Evolutionary conservation across 306 rosid genomes (phyloP), one percentile per base, ranked within the genome.

Genomic region (Citrullus colocynthis): DNA sequence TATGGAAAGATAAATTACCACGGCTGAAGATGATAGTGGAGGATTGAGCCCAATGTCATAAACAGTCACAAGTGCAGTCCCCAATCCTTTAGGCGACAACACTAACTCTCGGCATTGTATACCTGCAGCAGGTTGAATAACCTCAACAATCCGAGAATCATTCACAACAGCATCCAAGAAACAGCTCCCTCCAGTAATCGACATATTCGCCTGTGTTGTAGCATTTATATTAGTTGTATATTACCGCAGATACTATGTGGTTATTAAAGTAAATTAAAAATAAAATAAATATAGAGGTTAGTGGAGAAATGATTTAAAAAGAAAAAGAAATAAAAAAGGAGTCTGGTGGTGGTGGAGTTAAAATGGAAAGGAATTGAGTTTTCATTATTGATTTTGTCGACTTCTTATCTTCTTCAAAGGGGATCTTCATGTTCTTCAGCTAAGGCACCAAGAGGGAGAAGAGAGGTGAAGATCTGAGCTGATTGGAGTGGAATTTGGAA

Each of bases 171-270:
- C 89, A 84, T 94, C 96, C 88, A 94, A 80, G 83, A 88, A 90
- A 90, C 97, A 89, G 93, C 98, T 94, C 80, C 98, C 98, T 63
- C 98, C 98, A 80, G 84, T 85, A 74, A 90, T 94, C 60, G 93
- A 86, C 85, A 94, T 77, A 76, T 88, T 88, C 52, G 83, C 87
- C 98, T 93, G 85, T 66, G 9, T 10, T 44, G 21, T 67, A 41
- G 34, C 17, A 41, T 42, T 67, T 10, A 18, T 41, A 37, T 41
- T 20, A 44, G 34, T 67, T 41, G 54, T 41, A 49, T 67, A n/a
- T 20, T 67, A 67, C 13, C 14, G 17, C n/a, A 39, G 24, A 66
- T 66, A 20, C 21, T 18, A 9, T 65, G 41, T 65, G 41, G 4
- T 61, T 30, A 61, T 61, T 13, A 24, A 24, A 24, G 28, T 24